Evolutionary conservation across 768 basidiomycete species (phyloP).

Genomic region (Amanita rubescens): DNA sequence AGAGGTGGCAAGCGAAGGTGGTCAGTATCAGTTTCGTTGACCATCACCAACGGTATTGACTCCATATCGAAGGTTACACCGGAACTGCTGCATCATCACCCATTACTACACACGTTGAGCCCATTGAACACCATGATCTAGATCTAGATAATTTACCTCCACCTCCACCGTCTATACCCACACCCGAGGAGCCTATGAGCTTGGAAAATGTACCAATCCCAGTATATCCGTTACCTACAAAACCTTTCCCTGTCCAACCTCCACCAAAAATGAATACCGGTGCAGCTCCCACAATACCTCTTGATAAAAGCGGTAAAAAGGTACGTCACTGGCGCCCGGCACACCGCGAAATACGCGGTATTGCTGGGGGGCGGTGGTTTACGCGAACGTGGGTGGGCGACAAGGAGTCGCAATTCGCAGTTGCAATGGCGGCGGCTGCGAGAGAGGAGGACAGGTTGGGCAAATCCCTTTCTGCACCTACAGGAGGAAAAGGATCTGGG

Average conservation of each 20-base stretch:
- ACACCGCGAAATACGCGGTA: constrained; percentile 71
- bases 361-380: constrained; percentile 81
- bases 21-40: neutral
- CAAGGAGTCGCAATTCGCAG: constrained; percentile 64
- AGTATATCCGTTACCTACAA: constrained; percentile 72
- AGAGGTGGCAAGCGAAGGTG: constrained; percentile 58
- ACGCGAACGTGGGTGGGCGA: constrained; percentile 77
- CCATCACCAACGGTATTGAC: constrained; percentile 8
- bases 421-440: constrained; percentile 22
- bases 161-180: constrained; percentile 22
- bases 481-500: constrained; percentile 28
- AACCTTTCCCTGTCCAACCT: constrained; percentile 76
- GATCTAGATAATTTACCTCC: constrained; percentile 39
- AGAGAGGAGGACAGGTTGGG: constrained; percentile 26
- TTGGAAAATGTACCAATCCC: constrained; percentile 60
- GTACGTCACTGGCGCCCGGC: constrained; percentile 70
- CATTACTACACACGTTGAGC: constrained; percentile 34
- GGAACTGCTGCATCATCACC: constrained; percentile 74
- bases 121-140: constrained; percentile 34
- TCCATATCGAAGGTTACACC: constrained; percentile 40
- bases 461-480: constrained; percentile 43
- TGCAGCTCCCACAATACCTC: constrained; percentile 56
- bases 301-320: constrained; percentile 57
- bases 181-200: constrained; percentile 36
- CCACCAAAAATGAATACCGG: constrained; percentile 71